Evolutionary conservation across 225 moss, liverwort and hornwort genomes (phyloP).

Genomic region (Lunularia cruciata): DNA sequence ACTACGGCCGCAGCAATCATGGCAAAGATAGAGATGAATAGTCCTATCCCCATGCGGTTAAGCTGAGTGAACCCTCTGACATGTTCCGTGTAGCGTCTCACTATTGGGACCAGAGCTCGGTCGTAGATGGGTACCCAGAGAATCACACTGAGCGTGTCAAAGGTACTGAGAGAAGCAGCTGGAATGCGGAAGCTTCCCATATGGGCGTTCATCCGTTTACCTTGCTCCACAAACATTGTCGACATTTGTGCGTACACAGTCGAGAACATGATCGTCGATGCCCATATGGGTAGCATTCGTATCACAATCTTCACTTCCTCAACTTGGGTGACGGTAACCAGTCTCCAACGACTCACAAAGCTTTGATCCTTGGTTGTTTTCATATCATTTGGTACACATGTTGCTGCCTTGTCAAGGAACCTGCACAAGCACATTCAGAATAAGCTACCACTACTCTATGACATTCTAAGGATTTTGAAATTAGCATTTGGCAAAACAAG

Average conservation of each 20-base stretch:
- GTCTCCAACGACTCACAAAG: conserved; percentile 51
- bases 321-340: conserved; percentile 76
- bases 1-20: conserved; percentile 77
- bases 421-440: conserved; percentile 24
- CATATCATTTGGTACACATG: conserved; percentile 41
- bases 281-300: conserved; percentile 79
- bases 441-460: no score
- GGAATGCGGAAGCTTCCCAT: conserved; percentile 62
- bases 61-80: conserved; percentile 80
- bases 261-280: conserved; percentile 57
- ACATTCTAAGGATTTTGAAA: no score
- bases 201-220: conserved; percentile 49
- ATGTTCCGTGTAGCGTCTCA: conserved; percentile 57
- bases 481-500: no score
- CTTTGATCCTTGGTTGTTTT: conserved; percentile 11
- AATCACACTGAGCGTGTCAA: conserved; percentile 78
- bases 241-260: conserved; percentile 86
- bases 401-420: conserved; percentile 83
- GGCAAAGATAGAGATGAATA: conserved; percentile 67
- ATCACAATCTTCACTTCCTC: conserved; percentile 78
- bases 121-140: conserved; percentile 79
- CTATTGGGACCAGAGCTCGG: conserved; percentile 59
- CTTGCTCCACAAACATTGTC: conserved; percentile 80
- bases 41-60: conserved; percentile 85
- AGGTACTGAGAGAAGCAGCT: conserved; percentile 69